Evolutionary conservation across 106 monocot genomes (phyloP).

Genomic region (Phalaenopsis aphrodite): DNA sequence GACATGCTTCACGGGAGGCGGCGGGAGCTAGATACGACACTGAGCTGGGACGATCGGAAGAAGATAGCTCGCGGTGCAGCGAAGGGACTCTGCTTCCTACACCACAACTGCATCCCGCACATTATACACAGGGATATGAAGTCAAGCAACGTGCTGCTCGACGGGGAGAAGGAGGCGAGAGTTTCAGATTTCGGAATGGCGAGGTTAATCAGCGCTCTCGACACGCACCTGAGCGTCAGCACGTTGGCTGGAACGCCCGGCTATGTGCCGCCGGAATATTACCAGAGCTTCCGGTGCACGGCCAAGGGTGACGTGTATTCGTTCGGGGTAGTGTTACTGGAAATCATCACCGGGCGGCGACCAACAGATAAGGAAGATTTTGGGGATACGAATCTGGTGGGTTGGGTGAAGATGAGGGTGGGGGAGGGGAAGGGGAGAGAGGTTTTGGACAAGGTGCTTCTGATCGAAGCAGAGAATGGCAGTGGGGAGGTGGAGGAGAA

Average conservation of each 20-base stretch:
- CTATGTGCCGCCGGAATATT: slow-evolving; percentile 82
- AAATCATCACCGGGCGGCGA: slow-evolving; percentile 56
- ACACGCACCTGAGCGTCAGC: slow-evolving; percentile 82
- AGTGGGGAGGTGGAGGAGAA: slow-evolving; percentile 17
- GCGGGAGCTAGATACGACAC: neutral
- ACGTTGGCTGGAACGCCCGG: slow-evolving; percentile 78
- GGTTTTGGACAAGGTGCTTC: slow-evolving; percentile 44
- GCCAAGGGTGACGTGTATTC: slow-evolving; percentile 76
- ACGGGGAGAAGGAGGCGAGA: slow-evolving; percentile 63
- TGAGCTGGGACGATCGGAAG: slow-evolving; percentile 64
- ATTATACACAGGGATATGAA: slow-evolving; percentile 90
- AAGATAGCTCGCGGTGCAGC: slow-evolving; percentile 59
- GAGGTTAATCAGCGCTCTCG: slow-evolving; percentile 65
- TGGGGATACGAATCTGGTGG: slow-evolving; percentile 73
- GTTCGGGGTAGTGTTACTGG: slow-evolving; percentile 71
- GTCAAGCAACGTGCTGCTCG: slow-evolving; percentile 75
- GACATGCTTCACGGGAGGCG: slow-evolving; percentile 45
- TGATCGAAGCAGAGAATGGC: neutral
- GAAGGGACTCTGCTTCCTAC: slow-evolving; percentile 67
- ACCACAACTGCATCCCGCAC: slow-evolving; percentile 86
- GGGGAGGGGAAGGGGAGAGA: slow-evolving; percentile 43
- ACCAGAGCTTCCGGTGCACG: slow-evolving; percentile 83
- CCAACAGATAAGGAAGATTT: slow-evolving; percentile 78
- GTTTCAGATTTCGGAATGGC: slow-evolving; percentile 90
- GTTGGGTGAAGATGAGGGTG: slow-evolving; percentile 66